Evolutionary conservation across 768 basidiomycete genomes (phyloP).

Genomic region (Termitomyces sp.): DNA sequence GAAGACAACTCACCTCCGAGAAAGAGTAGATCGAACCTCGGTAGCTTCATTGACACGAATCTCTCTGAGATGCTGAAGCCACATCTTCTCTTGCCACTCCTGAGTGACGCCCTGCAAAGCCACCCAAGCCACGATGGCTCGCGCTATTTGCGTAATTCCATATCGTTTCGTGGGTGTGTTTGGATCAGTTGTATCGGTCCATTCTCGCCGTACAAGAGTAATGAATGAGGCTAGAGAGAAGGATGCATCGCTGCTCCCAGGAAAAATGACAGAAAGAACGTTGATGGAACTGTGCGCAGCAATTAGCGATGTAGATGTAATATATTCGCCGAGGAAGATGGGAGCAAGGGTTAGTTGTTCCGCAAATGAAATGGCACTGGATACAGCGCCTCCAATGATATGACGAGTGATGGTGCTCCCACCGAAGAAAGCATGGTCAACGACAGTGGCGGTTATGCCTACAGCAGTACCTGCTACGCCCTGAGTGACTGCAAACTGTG

Average conservation of each 20-base stretch:
- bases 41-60: slow-evolving; percentile 52
- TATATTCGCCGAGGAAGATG: slow-evolving; percentile 68
- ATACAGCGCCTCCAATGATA: slow-evolving; percentile 52
- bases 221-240: slow-evolving; percentile 82
- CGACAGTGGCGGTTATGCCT: slow-evolving; percentile 49
- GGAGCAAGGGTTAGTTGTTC: slow-evolving; percentile 74
- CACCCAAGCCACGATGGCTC: slow-evolving; percentile 75
- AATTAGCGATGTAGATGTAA: slow-evolving; percentile 68
- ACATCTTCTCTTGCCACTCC: slow-evolving; percentile 70
- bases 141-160: slow-evolving; percentile 59
- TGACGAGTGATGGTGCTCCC: slow-evolving; percentile 54
- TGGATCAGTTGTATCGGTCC: slow-evolving; percentile 53
- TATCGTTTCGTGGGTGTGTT: slow-evolving; percentile 55
- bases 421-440: slow-evolving; percentile 68
- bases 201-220: slow-evolving; percentile 73
- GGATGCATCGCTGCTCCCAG: slow-evolving; percentile 71
- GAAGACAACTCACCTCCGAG: slow-evolving; percentile 26
- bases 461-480: slow-evolving; percentile 54
- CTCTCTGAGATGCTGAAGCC: slow-evolving; percentile 64
- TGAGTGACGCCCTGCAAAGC: slow-evolving; percentile 78
- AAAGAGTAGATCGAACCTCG: slow-evolving; percentile 23
- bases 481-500: slow-evolving; percentile 65
- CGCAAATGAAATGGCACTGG: slow-evolving; percentile 56
- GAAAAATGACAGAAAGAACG: slow-evolving; percentile 65
- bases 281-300: slow-evolving; percentile 77